phyloP scores from a whole-genome alignment of 768 basidiomycete genomes.

The Inosperma sp. region DNA sequence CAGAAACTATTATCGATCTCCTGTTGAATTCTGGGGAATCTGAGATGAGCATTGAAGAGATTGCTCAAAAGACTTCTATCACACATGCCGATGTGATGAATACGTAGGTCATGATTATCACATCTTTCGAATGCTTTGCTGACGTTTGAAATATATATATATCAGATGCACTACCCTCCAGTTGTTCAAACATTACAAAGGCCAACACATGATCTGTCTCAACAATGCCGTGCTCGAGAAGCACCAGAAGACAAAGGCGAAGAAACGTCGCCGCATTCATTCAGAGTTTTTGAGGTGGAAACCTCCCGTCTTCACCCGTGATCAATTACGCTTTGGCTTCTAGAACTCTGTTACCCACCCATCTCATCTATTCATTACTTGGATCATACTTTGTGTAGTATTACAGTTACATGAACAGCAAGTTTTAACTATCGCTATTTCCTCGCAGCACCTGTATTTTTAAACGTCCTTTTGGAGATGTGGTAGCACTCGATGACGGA shows the following conservation, averaged over 20 bases:
- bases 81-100: constrained; percentile 97
- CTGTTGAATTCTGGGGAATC: constrained; percentile 69
- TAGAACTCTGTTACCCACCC: constrained; percentile 22
- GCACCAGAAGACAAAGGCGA: constrained; percentile 78
- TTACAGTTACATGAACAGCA: background rate
- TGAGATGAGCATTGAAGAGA: constrained; percentile 92
- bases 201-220: constrained; percentile 88
- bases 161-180: constrained; percentile 89
- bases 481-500: constrained; percentile 22
- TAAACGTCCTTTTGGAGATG: constrained; percentile 3
- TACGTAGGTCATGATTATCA: constrained; percentile 74
- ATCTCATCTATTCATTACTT: background rate
- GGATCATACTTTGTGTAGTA: background rate
- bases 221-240: constrained; percentile 89
- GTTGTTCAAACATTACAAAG: constrained; percentile 94
- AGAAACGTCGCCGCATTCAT: constrained; percentile 74
- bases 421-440: background rate
- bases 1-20: constrained; percentile 90
- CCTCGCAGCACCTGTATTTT: background rate
- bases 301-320: constrained; percentile 88
- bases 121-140: constrained; percentile 8
- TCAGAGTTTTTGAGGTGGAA: constrained; percentile 86
- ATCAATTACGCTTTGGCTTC: constrained; percentile 78
- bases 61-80: constrained; percentile 92
- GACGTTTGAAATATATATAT: constrained; percentile 7